Evolutionary conservation across 495 filamentous ascomycete species (phyloP), one percentile per base, ranked within the genome.

Genomic region (Aspergillus avenaceus): DNA sequence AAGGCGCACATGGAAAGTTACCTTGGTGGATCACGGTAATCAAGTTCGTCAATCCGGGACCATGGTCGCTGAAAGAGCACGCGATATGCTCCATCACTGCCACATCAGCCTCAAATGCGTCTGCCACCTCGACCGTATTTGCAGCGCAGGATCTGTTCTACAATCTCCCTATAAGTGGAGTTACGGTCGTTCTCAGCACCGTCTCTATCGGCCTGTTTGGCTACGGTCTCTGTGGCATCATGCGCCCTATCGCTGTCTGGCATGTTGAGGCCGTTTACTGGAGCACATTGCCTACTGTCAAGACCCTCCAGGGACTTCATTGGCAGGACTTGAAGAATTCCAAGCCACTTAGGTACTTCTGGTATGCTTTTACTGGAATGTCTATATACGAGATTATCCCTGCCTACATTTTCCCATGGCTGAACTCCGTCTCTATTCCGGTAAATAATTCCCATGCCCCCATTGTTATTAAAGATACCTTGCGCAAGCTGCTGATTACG

Each of bases 391-490:
- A 82, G 53, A 70, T 77, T n/a, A 65, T 84, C 32, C 81, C 80
- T 1, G 73, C 75, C 14, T 83, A 77, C 49, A 77, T 83, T 14
- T 69, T 77, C 24, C 67, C 78, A 0, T 71, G 74, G 64, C 67
- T 84, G 5, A 75, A 71, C 27, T 75, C 76, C 7, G 56, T 84
- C 24, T 78, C 74, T 1, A 74, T 84, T 26, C 75, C 79, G 48
- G 62, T 65, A 51, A 1, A 56, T 58, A 18, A 22, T 22, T 11
- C 32, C 19, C 14, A 38, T 18, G n/a, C n/a, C n/a, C n/a, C n/a
- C n/a, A 18, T 18, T 36, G 24, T 14, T 22, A 26, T 7, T 24
- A 9, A n/a, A n/a, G n/a, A n/a, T n/a, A n/a, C n/a, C n/a, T n/a
- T n/a, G n/a, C n/a, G n/a, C n/a, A n/a, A n/a, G n/a, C n/a, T n/a